Percentiles rank a stretch among this genome's conserved stretches.
These are phyloP conservation scores for Rhizopogon vulgaris DNA, from an alignment of 768 basidiomycete species.

Conservation along the genomic window DNA sequence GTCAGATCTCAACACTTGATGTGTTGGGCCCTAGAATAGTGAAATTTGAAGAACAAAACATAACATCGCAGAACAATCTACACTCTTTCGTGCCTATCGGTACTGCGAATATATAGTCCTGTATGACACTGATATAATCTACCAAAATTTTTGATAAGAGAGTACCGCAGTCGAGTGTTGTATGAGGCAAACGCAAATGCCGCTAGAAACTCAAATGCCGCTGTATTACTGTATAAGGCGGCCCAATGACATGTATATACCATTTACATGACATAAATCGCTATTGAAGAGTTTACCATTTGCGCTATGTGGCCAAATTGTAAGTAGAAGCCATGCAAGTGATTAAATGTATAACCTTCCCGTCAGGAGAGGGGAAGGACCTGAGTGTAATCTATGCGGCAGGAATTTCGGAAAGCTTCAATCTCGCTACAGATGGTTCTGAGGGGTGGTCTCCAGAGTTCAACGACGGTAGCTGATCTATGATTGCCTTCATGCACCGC, in stretches of 20 bases:
- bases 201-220: constrained; percentile 22
- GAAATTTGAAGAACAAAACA: background rate
- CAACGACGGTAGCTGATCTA: background rate
- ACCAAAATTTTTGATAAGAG: background rate
- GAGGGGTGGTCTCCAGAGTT: background rate
- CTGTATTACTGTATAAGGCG: no score
- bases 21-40: background rate
- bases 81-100: background rate
- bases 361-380: no score
- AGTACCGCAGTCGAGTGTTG: background rate
- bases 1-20: background rate
- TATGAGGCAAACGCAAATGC: background rate
- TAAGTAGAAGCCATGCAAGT: no score
- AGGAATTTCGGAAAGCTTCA: background rate
- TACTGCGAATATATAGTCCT: background rate
- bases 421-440: background rate
- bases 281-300: no score
- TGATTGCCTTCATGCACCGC: background rate
- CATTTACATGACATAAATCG: no score
- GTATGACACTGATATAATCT: background rate
- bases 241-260: no score
- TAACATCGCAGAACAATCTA: background rate
- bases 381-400: background rate
- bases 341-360: no score
- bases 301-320: no score